A percentile compares a stretch with the other conserved stretches of the same genome.
Evolutionary conservation across 805 yeast genomes (phyloP).

Genomic region (Lipomyces starkeyi): DNA sequence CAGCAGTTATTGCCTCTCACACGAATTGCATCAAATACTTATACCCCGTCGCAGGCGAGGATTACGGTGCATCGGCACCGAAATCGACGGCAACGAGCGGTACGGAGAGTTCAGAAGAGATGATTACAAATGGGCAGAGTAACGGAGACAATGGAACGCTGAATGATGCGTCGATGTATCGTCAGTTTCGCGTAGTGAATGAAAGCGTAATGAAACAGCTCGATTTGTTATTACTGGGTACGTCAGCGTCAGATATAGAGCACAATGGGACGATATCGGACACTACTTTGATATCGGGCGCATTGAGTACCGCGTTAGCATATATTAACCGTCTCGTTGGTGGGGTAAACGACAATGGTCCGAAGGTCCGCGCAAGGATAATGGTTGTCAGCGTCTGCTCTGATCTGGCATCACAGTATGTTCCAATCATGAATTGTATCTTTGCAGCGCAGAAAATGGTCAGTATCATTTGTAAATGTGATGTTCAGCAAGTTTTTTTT

Average conservation of each 20-base stretch:
- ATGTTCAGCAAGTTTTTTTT: background rate
- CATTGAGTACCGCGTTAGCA: slow-evolving; percentile 80
- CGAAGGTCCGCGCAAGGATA: slow-evolving; percentile 66
- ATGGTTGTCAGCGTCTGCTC: slow-evolving; percentile 69
- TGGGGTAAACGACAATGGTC: slow-evolving; percentile 6
- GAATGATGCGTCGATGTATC: slow-evolving; percentile 65
- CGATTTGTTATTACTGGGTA: slow-evolving; percentile 52
- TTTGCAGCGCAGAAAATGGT: slow-evolving; percentile 91
- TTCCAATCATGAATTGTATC: slow-evolving; percentile 92
- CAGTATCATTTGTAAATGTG: background rate
- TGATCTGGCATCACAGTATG: slow-evolving; percentile 79
- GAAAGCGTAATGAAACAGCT: slow-evolving; percentile 70
- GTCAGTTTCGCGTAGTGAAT: slow-evolving; percentile 82
- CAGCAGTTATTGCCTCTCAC: slow-evolving; percentile 79
- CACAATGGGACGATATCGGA: slow-evolving; percentile 28
- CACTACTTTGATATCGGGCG: slow-evolving; percentile 68
- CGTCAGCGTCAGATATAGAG: slow-evolving; percentile 42
- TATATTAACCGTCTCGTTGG: slow-evolving; percentile 61
- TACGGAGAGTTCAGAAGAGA: slow-evolving; percentile 6
- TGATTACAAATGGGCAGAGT: background rate
- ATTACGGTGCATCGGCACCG: background rate
- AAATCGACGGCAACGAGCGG: background rate
- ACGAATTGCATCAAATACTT: slow-evolving; percentile 70
- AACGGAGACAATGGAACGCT: slow-evolving; percentile 1
- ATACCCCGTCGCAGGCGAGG: slow-evolving; percentile 57